These are phyloP conservation scores for Spathaspora arborariae DNA, from an alignment of 805 yeast species.

Conservation along the genomic window DNA sequence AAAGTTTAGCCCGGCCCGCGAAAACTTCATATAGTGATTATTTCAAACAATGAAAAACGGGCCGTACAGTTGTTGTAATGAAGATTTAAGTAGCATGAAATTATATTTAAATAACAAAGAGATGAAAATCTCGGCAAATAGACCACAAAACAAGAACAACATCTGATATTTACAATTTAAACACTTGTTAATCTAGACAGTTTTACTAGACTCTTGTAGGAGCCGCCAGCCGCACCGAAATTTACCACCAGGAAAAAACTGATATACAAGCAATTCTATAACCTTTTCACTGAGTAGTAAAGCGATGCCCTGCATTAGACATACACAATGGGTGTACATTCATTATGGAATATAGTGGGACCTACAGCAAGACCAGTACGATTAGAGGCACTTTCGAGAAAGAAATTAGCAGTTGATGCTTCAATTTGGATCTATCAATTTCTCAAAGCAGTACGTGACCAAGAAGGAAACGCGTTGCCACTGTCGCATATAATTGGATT, in stretches of 20 bases:
- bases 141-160: no score
- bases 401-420: conserved; percentile 90
- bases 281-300: not conserved
- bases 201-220: no score
- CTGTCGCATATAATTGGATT: conserved; percentile 94
- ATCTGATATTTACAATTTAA: no score
- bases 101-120: no score
- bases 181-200: no score
- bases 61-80: not conserved
- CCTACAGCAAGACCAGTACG: conserved; percentile 90
- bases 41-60: not conserved
- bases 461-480: conserved; percentile 70
- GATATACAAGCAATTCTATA: no score
- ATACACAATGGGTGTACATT: conserved; percentile 83
- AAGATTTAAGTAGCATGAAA: not conserved
- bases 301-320: not conserved
- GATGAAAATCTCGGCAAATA: no score
- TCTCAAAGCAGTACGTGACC: conserved; percentile 87
- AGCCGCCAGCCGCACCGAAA: no score
- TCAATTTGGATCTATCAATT: conserved; percentile 98
- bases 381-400: conserved; percentile 76
- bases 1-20: not conserved
- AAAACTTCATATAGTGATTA: not conserved
- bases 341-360: conserved; percentile 87
- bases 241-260: not conserved